These are phyloP conservation scores for Neurospora tetrasperma DNA, from an alignment of 495 filamentous ascomycete species.

Conservation along the genomic window DNA sequence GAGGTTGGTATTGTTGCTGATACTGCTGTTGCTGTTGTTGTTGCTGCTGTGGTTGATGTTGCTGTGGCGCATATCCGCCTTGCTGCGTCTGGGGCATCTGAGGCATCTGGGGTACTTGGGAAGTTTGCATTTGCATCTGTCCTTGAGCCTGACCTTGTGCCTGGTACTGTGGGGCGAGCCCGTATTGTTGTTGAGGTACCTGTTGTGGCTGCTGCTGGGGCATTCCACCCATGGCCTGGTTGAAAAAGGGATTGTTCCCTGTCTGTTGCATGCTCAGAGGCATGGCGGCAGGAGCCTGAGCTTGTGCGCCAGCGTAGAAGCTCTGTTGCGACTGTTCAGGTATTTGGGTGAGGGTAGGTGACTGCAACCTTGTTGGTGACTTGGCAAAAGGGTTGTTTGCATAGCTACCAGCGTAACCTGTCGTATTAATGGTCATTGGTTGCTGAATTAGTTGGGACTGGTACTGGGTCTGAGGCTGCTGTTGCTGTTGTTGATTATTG, in stretches of 20 bases:
- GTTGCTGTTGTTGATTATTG: constrained; percentile 27
- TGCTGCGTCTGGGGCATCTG: not conserved
- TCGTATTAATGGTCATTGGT: constrained; percentile 31
- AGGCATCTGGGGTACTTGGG: not conserved
- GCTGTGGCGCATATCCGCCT: not conserved
- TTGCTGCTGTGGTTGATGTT: constrained; percentile 2
- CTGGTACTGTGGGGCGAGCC: constrained; percentile 13
- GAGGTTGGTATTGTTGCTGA: constrained; percentile 22
- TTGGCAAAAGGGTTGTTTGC: constrained; percentile 36
- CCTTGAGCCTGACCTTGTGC: constrained; percentile 23
- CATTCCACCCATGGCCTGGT: constrained; percentile 21
- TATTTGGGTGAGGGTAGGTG: constrained; percentile 37
- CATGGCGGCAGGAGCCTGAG: constrained; percentile 7
- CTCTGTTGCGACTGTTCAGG: constrained; percentile 43
- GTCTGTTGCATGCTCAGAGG: constrained; percentile 27
- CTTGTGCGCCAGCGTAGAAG: constrained; percentile 22
- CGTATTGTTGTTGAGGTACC: constrained; percentile 22
- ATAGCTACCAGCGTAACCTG: constrained; percentile 17
- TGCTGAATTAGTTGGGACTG: constrained; percentile 7
- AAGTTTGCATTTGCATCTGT: constrained; percentile 20
- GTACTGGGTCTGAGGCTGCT: constrained; percentile 5
- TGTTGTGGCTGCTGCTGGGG: constrained; percentile 26
- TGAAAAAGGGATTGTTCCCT: constrained; percentile 46
- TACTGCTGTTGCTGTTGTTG: constrained; percentile 21
- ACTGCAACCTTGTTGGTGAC: constrained; percentile 36